Base-by-base conservation (phyloP, 179 eudicot genomes). In the Silene noctiflora region DNA sequence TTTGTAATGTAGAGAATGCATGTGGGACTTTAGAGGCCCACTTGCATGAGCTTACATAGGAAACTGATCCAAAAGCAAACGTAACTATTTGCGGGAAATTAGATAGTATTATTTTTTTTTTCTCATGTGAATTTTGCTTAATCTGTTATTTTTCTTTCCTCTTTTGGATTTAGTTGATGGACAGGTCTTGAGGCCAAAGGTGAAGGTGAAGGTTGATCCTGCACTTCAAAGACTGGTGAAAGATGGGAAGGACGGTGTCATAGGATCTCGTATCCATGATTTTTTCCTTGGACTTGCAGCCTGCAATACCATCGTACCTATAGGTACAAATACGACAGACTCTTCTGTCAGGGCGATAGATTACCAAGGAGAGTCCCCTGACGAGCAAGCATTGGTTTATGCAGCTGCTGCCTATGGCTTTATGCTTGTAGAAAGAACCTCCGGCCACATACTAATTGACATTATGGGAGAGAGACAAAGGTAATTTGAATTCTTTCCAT, bases 351-450 rank as follows among this genome's bases (percentile, higher is more conserved):
- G 80, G 79, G 62, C 86, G 60, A 80, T 96, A 81, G 99, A 96
- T 75, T 96, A 96, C 81, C 99, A 96, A 73, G 99, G 99, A n/a
- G 99, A 96, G 81, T 96, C 99, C 76, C 99, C 99, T n/a, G 99
- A 96, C 84, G 99, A 96, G 81, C 99, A 96, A 84, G 98, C 99
- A 62, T 78, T 96, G 86, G 98, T 88, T 75, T 96, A 86, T 87
- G 98, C 99, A 73, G 99, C 99, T 76, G 99, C 99, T 71, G 87
- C 98, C 9, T 90, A 93, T 80, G 99, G 99, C 67, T 93, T 85
- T 79, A 85, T 86, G 90, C 98, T 96, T 27, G 75, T 93, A 25
- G 98, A 96, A 76, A 85, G 99, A 81, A 89, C 97, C 78, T 93
- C 99, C 1, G 98, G 99, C 75, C 96, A 96, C 84, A 93, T 96